Base-by-base conservation (phyloP, 768 basidiomycete genomes). In the Exsudoporus frostii region DNA sequence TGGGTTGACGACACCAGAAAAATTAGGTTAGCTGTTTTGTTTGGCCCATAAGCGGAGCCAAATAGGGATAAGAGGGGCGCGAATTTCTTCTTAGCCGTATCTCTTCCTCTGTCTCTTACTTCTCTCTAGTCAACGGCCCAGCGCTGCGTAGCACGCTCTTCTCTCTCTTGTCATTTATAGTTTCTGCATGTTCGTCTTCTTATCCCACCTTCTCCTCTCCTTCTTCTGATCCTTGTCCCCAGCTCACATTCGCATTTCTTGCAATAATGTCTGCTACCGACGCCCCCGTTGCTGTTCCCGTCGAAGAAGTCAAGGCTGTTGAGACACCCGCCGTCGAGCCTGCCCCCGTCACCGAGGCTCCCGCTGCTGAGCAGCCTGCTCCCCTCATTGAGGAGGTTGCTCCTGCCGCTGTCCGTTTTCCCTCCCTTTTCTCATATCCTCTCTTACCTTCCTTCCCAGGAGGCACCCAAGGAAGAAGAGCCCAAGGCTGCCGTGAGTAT, bases 261-360 rank as follows among this genome's bases (percentile, higher is more conserved):
- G 73, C 75, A 74, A 83, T 90, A 90, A 92, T 93, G 89, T 91
- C 90, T 79, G 81, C 86, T 73, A 70, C 85, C 65, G 87, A 85
- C 73, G 71, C 74, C 67, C 65, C 76, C 68, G 74, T 74, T 66
- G 76, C 67, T 63, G 73, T 64, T 45, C 65, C 76, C 69, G 71
- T 74, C 51, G 83, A 84, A 72, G 85, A 83, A 69, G 71, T 74
- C 54, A 79, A 79, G 73, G 71, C 72, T 58, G 68, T 65, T 55
- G 82, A 82, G 67, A 64, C 74, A 45, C 51, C 66, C 17, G 56
- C 62, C 14, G 50, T 57, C 39, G 72, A 71, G 48, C 65, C 74
- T 33, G 60, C 65, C 27, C 53, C 71, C 19, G 44, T 64, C 50
- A 62, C 64, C 30, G 68, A 69, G 60, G 62, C 73, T 64, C 58